Evolutionary conservation across 2,329 filamentous ascomycete genomes (phyloP), one percentile per base, ranked within the genome.

Genomic region (Pseudogymnoascus sp.): DNA sequence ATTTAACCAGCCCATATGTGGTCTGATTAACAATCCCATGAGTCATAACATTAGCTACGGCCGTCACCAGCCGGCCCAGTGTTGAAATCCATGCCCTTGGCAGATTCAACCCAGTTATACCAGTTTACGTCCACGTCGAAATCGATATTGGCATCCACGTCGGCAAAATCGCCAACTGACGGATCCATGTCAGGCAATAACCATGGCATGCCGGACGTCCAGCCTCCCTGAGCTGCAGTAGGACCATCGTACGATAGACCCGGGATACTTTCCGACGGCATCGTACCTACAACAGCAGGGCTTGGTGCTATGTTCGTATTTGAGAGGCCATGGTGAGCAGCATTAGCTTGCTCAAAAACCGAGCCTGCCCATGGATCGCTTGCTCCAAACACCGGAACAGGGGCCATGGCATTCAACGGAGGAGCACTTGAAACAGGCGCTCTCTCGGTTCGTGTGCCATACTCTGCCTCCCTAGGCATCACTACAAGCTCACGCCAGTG

Each of bases 41-140:
- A 25, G 2, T 43, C 39, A 43, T 12, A 14, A 12, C 6, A 43
- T 7, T 12, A 43, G 20, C 11, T 39, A 16, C 14, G 35, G 18
- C 38, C 20, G 9, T 39, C 20, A 20, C 16, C 18, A 11, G 38
- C 38, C 16, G 37, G 7, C 18, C 37, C 18, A 41, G 12, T 14
- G 18, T n/a, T 43, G 6, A 43, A 62, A 41, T 65, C 63, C 60
- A 65, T 65, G 20, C 47, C 43, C 30, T 70, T 72, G 1, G 72
- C 71, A 61, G 72, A 73, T 60, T 74, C 68, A 16, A 75, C 64
- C 74, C 74, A 75, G 58, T 70, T 69, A 63, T 73, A 71, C 73
- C 74, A 75, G 61, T 75, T 65, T 16, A 74, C 60, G n/a, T 73
- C 70, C 6, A 59, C 61, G 54, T 71, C 70, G 38, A 73, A 60